Conservation (phyloP, 257 asterid genomes). For the Ilex aquifolium region DNA sequence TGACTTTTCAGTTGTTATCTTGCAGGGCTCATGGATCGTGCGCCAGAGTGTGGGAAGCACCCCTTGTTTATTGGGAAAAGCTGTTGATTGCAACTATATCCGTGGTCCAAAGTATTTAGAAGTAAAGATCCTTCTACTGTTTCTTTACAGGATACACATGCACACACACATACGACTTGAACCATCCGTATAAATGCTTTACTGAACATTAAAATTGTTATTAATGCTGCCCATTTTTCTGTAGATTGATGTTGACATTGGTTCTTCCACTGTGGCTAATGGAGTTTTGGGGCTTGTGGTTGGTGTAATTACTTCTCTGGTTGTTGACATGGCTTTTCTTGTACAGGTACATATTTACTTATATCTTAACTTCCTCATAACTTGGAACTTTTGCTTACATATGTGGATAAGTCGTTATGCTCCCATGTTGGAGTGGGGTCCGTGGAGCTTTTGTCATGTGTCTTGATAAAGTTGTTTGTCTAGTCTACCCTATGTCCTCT, state of each 20-base stretch:
- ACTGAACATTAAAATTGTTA: conserved; percentile 3
- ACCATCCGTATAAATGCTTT: background rate
- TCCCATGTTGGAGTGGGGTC: no score
- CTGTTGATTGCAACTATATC: conserved; percentile 91
- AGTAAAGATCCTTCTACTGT: conserved; percentile 29
- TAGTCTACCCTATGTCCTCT: no score
- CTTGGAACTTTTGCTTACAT: no score
- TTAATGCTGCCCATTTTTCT: conserved; percentile 16
- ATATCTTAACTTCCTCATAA: background rate
- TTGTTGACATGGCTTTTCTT: conserved; percentile 98
- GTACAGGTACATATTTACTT: conserved; percentile 63
- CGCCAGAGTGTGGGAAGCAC: conserved; percentile 99
- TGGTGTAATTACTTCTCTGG: conserved; percentile 87
- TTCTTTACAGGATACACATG: conserved; percentile 2
- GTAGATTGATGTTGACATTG: conserved; percentile 93
- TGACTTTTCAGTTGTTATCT: background rate
- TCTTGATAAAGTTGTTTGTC: no score
- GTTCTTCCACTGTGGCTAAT: conserved; percentile 94
- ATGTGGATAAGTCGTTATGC: no score
- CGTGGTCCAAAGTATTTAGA: conserved; percentile 87
- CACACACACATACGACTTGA: conserved; percentile 7
- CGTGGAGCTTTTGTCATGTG: no score
- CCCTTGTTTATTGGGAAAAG: conserved; percentile 95
- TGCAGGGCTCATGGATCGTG: conserved; percentile 98
- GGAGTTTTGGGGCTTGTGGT: conserved; percentile 97